A percentile compares a stretch with the other conserved stretches of the same genome.
These are phyloP conservation scores for Nigrospora osmanthi DNA, from an alignment of 2,329 filamentous ascomycete species.

Conservation along the genomic window DNA sequence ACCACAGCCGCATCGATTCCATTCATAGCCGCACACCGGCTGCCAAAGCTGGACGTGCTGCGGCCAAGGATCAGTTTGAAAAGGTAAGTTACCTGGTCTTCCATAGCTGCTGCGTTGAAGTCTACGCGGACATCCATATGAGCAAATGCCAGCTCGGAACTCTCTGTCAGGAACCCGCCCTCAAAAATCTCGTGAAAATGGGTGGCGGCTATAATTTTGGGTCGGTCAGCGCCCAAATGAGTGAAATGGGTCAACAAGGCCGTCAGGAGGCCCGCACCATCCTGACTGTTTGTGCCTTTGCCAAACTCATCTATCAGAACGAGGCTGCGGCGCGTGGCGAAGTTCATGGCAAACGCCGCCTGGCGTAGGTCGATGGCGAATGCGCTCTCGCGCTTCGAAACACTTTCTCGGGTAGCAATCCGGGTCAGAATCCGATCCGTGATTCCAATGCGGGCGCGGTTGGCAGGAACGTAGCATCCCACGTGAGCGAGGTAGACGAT, in stretches of 20 bases:
- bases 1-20: constrained; percentile 69
- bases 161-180: constrained; percentile 43
- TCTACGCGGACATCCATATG: constrained; percentile 68
- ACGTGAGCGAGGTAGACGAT: constrained; percentile 91
- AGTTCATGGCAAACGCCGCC: constrained; percentile 65
- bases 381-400: constrained; percentile 50
- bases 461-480: constrained; percentile 84
- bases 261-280: constrained; percentile 51
- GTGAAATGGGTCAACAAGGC: constrained; percentile 52
- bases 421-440: constrained; percentile 91
- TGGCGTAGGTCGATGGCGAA: constrained; percentile 81
- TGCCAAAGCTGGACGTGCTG: constrained; percentile 77
- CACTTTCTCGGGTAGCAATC: constrained; percentile 65
- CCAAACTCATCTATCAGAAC: constrained; percentile 91
- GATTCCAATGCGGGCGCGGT: constrained; percentile 67
- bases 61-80: constrained; percentile 63
- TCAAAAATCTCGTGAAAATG: constrained; percentile 70
- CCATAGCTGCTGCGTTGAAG: constrained; percentile 34
- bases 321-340: constrained; percentile 69
- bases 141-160: constrained; percentile 46
- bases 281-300: constrained; percentile 51
- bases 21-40: constrained; percentile 77
- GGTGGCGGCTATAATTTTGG: constrained; percentile 53
- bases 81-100: constrained; percentile 64
- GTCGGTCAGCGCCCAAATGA: constrained; percentile 32